Evolutionary conservation across 179 eudicot species (phyloP).

Genomic region (Corrigiola litoralis): DNA sequence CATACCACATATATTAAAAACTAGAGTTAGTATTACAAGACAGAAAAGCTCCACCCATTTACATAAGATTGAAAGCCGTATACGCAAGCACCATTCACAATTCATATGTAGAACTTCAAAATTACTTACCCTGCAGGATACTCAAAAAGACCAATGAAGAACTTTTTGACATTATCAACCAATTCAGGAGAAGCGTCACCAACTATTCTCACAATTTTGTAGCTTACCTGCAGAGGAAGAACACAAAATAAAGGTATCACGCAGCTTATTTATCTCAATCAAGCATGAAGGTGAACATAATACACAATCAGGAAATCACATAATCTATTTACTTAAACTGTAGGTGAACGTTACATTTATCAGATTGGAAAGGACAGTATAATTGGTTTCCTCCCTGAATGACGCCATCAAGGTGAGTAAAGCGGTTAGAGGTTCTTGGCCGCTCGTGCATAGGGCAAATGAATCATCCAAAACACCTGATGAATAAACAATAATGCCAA

Average conservation of each 20-base stretch:
- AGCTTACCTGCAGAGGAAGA: constrained; percentile 47
- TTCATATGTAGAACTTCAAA: constrained; percentile 2
- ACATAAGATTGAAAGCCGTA: neutral
- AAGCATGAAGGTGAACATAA: neutral
- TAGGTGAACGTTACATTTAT: constrained; percentile 45
- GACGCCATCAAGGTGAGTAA: constrained; percentile 80
- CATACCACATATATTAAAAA: no score
- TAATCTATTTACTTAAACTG: neutral
- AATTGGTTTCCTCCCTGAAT: constrained; percentile 74
- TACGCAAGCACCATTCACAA: neutral
- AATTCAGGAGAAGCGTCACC: constrained; percentile 82
- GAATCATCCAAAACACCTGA: constrained; percentile 94
- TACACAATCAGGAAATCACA: constrained; percentile 7
- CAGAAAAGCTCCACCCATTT: neutral
- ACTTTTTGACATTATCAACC: constrained; percentile 47
- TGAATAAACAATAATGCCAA: constrained; percentile 13
- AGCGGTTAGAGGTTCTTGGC: constrained; percentile 63
- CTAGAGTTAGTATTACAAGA: no score
- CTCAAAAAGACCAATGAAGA: constrained; percentile 73
- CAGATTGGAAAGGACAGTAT: constrained; percentile 82
- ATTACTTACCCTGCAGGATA: constrained; percentile 70
- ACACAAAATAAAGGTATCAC: constrained; percentile 7
- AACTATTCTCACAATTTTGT: constrained; percentile 63
- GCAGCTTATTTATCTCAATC: neutral
- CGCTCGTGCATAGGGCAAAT: constrained; percentile 76